A percentile compares a stretch with the other conserved stretches of the same genome.
phyloP scores from a whole-genome alignment of 1,139 yeast genomes.

The Magnusiomyces fungicola region DNA sequence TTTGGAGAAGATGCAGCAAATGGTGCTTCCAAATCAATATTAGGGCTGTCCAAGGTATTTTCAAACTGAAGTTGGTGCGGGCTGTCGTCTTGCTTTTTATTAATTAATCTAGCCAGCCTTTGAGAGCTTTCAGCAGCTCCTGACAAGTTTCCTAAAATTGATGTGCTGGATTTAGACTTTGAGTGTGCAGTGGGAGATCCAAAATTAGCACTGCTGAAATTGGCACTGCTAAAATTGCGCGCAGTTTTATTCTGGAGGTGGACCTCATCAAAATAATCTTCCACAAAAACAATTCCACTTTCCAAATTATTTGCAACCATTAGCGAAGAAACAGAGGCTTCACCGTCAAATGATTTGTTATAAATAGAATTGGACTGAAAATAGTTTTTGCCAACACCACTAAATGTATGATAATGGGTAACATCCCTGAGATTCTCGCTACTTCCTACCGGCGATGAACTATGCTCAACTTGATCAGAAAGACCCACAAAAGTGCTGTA shows the following conservation, averaged over 20 bases:
- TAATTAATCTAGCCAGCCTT: not conserved
- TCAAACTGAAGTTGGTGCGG: not conserved
- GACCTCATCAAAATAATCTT: conserved; percentile 10
- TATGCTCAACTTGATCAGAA: conserved; percentile 1
- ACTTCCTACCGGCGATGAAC: not conserved
- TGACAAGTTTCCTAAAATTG: too few relatives aligned
- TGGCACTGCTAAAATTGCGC: not conserved
- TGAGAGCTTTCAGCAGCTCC: too few relatives aligned
- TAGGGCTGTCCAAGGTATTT: too few relatives aligned
- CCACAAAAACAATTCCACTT: conserved; percentile 8
- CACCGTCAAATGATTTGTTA: not conserved
- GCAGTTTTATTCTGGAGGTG: not conserved
- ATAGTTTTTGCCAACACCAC: not conserved
- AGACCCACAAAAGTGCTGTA: conserved; percentile 7
- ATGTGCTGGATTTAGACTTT: too few relatives aligned
- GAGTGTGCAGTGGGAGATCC: not conserved
- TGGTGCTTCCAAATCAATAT: not conserved
- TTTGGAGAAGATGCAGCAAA: not conserved
- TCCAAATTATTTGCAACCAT: not conserved
- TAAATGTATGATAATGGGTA: not conserved
- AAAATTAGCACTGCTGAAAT: not conserved
- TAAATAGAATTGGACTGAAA: not conserved
- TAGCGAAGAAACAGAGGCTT: not conserved
- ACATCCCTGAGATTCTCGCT: not conserved
- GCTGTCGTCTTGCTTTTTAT: not conserved